Base-by-base conservation (phyloP, 1,284 basidiomycete species). In the Trichosporon sp. region DNA sequence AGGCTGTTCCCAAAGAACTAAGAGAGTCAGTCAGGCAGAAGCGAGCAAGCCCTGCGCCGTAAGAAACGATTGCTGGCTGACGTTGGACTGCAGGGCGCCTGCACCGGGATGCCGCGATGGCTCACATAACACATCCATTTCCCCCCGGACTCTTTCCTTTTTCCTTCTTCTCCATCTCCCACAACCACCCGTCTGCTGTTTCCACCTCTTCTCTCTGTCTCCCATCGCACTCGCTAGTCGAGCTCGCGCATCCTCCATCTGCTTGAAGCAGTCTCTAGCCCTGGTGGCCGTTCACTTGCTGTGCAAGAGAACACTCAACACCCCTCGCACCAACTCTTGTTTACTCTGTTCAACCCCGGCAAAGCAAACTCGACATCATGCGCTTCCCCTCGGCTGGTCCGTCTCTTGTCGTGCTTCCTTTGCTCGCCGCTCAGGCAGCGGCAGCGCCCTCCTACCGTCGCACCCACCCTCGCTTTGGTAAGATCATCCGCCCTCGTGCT, bases 341-440 rank as follows among this genome's bases (percentile, higher is more conserved):
- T 14, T 48, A 38, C 35, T 54, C n/a, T 14, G 21, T 56, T 31
- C 4, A 21, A 31, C 35, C 26, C 37, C 61, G 35, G 35, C 56
- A 35, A 16, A 69, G 21, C 68, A 16, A 70, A 38, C 48, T 63
- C 59, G 59, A 61, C 59, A 63, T n/a, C 31, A 75, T 75, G 74
- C 74, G 74, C 31, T 66, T 75, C 43, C 65, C 74, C 31, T 43
- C 71, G 70, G 71, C 74, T 61, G 71, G 71, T 56, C 68, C 76
- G 37, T 74, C 77, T 32, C 69, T 77, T 16, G 70, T 81, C 59
- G 75, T 81, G 65, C 75, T 78, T 31, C 78, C 77, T 37, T 74
- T 80, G 61, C 76, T 80, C 16, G 80, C 76, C 4, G 72, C 75
- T 1, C 67, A 76, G 19, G 70, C 77, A 21, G 63, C 78, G 21